phyloP scores from a whole-genome alignment of 768 basidiomycete species.

The Tricholoma saponaceum region DNA sequence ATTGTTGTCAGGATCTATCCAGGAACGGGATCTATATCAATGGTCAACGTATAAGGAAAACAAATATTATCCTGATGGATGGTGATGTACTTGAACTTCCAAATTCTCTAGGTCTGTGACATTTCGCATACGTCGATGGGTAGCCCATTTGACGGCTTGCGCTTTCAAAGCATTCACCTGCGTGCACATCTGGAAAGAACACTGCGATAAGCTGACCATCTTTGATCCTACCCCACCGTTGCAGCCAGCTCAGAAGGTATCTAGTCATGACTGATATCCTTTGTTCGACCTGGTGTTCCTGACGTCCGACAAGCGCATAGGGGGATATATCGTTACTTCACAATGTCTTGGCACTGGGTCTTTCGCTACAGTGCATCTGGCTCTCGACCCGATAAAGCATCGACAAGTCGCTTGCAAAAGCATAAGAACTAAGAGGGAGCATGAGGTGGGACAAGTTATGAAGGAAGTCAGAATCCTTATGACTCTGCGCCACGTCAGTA shows the following conservation, averaged over 20 bases:
- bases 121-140: background rate
- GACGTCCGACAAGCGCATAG: slow-evolving; percentile 44
- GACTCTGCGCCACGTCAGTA: slow-evolving; percentile 63
- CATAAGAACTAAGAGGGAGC: slow-evolving; percentile 59
- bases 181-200: slow-evolving; percentile 49
- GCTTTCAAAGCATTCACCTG: slow-evolving; percentile 60
- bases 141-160: background rate
- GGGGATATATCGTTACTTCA: slow-evolving; percentile 68
- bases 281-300: background rate
- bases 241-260: slow-evolving; percentile 50
- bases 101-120: slow-evolving; percentile 49
- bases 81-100: slow-evolving; percentile 70
- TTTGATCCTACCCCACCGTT: slow-evolving; percentile 62
- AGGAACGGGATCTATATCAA: slow-evolving; percentile 75
- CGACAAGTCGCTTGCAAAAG: slow-evolving; percentile 85
- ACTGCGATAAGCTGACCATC: slow-evolving; percentile 48
- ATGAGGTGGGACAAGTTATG: slow-evolving; percentile 59
- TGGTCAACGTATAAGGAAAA: slow-evolving; percentile 61
- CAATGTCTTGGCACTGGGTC: slow-evolving; percentile 79
- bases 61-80: slow-evolving; percentile 71
- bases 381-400: slow-evolving; percentile 57
- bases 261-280: background rate
- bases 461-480: slow-evolving; percentile 77
- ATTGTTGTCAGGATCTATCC: slow-evolving; percentile 56
- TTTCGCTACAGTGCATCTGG: slow-evolving; percentile 80